A percentile compares a stretch with the other conserved stretches of the same genome.
Conservation (phyloP, 164 flowering plant species). For the Nymphaea thermarum region DNA sequence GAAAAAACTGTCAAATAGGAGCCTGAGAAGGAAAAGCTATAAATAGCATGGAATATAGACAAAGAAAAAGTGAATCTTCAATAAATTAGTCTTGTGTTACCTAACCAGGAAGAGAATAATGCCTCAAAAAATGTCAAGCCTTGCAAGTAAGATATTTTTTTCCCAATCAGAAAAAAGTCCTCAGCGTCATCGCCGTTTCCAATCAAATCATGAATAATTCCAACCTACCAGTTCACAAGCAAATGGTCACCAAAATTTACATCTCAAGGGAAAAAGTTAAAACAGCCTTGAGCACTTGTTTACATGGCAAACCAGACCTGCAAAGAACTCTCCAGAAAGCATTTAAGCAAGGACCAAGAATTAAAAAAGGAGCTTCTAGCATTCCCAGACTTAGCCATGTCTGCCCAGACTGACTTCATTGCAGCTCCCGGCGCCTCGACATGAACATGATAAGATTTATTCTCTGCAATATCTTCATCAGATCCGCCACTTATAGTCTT, state of each 20-base stretch:
- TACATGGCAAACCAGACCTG: conserved; percentile 41
- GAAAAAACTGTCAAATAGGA: background rate
- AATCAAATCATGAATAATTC: conserved; percentile 49
- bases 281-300: background rate
- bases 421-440: conserved; percentile 29
- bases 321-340: conserved; percentile 79
- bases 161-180: conserved; percentile 55
- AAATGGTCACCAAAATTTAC: background rate
- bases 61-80: background rate
- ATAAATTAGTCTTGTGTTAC: conserved; percentile 18
- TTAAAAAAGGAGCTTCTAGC: conserved; percentile 34
- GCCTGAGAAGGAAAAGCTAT: background rate
- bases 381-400: conserved; percentile 15
- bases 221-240: conserved; percentile 40
- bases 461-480: conserved; percentile 17
- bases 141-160: conserved; percentile 38
- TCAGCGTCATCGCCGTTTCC: conserved; percentile 80
- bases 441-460: conserved; percentile 12
- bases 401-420: conserved; percentile 40
- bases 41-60: background rate
- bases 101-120: conserved; percentile 65
- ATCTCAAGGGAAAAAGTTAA: no score
- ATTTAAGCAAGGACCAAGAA: conserved; percentile 80
- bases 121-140: conserved; percentile 47
- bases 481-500: conserved; percentile 15